Evolutionary conservation across 495 filamentous ascomycete genomes (phyloP), one percentile per base, ranked within the genome.

Genomic region (Ramalina intermedia): DNA sequence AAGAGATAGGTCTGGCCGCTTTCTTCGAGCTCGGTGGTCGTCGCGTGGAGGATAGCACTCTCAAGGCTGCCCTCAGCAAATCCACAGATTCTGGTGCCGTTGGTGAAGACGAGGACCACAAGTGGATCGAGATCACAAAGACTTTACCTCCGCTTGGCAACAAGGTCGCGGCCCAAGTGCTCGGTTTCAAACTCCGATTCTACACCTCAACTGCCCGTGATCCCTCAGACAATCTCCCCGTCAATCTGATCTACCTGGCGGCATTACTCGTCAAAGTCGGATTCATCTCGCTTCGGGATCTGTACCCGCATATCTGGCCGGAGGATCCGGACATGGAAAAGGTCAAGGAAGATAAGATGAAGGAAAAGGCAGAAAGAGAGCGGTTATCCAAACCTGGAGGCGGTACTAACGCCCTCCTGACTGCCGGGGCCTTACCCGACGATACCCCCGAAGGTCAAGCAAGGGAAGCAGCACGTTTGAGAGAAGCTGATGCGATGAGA

Each of bases 161-260:
- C 57, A 76, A 80, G 37, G 81, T 89, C 48, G 93, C 93, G 1
- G 93, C 93, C 11, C 89, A 96, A 60, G 73, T 99, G 24, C 78
- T 99, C 23, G 93, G 93, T 7, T 96, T 99, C 73, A 99, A 99
- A 62, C 76, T 99, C 41, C 84, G 87, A 26, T 96, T 95, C 66
- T 99, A 99, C 59, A 72, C 77, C 26, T 84, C 83, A 6, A 77
- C 79, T 16, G 85, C 84, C 29, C 76, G 86, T 33, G 70, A 76
- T 38, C 66, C 74, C 13, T 72, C 74, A 6, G 88, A 93, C 54
- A 66, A 73, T 11, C 68, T 96, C 5, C 90, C 93, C 0, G 80
- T 88, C 40, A 96, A 96, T 57, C 73, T 99, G 12, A 84, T 96
- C 41, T 89, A 87, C 51, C 78, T 96, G 6, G 79, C 87, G 1